Percentiles rank a stretch among this genome's conserved stretches.
Conservation (phyloP, 148 eudicot genomes). For the Arbutus unedo region DNA sequence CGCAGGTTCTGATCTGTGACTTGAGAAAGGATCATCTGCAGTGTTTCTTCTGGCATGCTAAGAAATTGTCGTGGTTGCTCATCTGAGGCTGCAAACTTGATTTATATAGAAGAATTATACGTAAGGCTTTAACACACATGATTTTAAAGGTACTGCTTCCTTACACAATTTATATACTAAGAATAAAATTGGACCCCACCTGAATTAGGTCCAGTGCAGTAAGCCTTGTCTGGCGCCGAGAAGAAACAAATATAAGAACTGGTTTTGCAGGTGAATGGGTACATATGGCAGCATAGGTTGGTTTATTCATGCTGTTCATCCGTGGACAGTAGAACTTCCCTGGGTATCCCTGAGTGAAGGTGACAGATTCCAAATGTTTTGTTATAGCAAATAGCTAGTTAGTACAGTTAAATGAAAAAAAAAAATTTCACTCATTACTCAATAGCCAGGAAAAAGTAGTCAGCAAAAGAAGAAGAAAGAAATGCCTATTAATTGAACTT, state of each 20-base stretch:
- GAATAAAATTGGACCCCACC: slow-evolving; percentile 33
- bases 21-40: slow-evolving; percentile 94
- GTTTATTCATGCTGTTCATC: slow-evolving; percentile 99
- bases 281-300: slow-evolving; percentile 94
- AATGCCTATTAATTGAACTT: background rate
- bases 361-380: background rate
- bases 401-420: background rate
- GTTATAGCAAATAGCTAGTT: background rate
- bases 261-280: slow-evolving; percentile 98
- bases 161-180: background rate
- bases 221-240: slow-evolving; percentile 97
- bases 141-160: background rate
- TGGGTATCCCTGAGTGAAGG: slow-evolving; percentile 76
- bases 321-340: slow-evolving; percentile 98
- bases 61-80: slow-evolving; percentile 83
- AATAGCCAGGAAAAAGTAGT: background rate
- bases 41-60: slow-evolving; percentile 65
- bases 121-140: background rate
- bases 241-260: slow-evolving; percentile 93
- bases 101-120: slow-evolving; percentile 17
- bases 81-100: slow-evolving; percentile 91
- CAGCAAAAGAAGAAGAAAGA: background rate
- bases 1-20: slow-evolving; percentile 86
- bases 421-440: background rate
- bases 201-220: slow-evolving; percentile 98